Base-by-base conservation (phyloP, 2,329 filamentous ascomycete species). In the Dactylellina parvicollis region DNA sequence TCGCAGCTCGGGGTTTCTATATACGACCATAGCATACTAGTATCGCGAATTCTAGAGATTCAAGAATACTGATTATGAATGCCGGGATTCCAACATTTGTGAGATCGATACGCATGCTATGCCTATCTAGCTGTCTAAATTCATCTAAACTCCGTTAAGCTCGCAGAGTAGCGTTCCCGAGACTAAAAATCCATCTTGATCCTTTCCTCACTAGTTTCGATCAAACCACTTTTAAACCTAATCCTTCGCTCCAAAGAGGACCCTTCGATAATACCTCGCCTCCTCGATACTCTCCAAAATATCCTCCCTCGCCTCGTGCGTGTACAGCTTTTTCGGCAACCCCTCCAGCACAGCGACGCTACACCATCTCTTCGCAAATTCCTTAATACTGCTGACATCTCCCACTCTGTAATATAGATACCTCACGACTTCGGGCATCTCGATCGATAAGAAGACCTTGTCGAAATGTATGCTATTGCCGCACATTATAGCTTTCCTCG, bases 201-300 rank as follows among this genome's bases (percentile, higher is more conserved):
- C n/a, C n/a, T n/a, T n/a, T n/a, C n/a, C n/a, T n/a, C n/a, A n/a
- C n/a, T n/a, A n/a, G n/a, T n/a, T n/a, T n/a, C n/a, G n/a, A n/a
- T n/a, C n/a, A n/a, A n/a, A n/a, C n/a, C n/a, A n/a, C n/a, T n/a
- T n/a, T n/a, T n/a, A n/a, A n/a, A 4, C 12, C 24, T 38, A 32
- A 40, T 42, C 62, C 20, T 59, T 38, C 3, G 22, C 49, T 3
- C 76, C 78, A 80, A 96, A 96, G 62, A 96, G 86, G 16, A 82
- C 83, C 71, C 89, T 84, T 78, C 87, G 87, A 81, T 96, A 98
- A 80, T 90, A 97, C 78, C 83, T 87, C 61, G 94, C 94, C 83
- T 99, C 95, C 64, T 86, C 89, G 75, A 99, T 97, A 81, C 94
- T 98, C 83, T 99, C 95, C 73, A 97, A 81, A 67, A 99, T 96